Percentiles rank a stretch among this genome's conserved stretches.
Evolutionary conservation across 1,284 basidiomycete genomes (phyloP).

Genomic region (Stereum hirsutum): DNA sequence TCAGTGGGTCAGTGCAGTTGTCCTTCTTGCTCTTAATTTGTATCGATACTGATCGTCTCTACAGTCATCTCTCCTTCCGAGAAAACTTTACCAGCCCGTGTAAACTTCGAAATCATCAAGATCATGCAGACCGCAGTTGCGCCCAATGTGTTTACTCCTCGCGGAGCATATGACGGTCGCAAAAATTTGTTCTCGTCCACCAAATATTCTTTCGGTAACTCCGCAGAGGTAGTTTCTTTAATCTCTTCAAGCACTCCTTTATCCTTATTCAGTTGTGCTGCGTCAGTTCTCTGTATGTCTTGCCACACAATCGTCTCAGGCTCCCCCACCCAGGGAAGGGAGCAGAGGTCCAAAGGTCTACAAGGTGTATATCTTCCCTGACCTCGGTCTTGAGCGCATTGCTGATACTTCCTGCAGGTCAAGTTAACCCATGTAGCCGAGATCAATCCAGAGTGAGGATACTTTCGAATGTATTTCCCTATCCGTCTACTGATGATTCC

Average conservation of each 20-base stretch:
- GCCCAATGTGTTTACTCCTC: slow-evolving; percentile 53
- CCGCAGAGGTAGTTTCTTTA: slow-evolving; percentile 12
- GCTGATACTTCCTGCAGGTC: too few species aligned
- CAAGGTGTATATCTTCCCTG: slow-evolving; percentile 45
- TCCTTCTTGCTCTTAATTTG: too few species aligned
- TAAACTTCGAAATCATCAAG: slow-evolving; percentile 64
- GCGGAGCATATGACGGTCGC: slow-evolving; percentile 64
- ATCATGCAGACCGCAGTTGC: slow-evolving; percentile 46
- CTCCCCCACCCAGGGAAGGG: not conserved
- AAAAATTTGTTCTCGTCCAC: slow-evolving; percentile 64
- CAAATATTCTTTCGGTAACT: slow-evolving; percentile 44
- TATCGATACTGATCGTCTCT: not conserved
- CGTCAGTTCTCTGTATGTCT: slow-evolving; percentile 58
- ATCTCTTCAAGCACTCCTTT: not conserved
- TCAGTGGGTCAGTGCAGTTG: too few species aligned
- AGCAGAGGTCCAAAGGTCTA: slow-evolving; percentile 39
- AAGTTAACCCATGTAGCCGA: slow-evolving; percentile 63
- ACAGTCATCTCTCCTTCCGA: slow-evolving; percentile 57
- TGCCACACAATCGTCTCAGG: too few species aligned
- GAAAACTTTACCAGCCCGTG: slow-evolving; percentile 49
- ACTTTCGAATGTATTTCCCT: not conserved
- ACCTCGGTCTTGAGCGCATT: too few species aligned
- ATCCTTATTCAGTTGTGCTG: too few species aligned
- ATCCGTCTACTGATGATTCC: slow-evolving; percentile 1
- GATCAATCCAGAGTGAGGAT: slow-evolving; percentile 65